Evolutionary conservation across 805 yeast species (phyloP).

Genomic region (Saccharomycopsis javanensis): DNA sequence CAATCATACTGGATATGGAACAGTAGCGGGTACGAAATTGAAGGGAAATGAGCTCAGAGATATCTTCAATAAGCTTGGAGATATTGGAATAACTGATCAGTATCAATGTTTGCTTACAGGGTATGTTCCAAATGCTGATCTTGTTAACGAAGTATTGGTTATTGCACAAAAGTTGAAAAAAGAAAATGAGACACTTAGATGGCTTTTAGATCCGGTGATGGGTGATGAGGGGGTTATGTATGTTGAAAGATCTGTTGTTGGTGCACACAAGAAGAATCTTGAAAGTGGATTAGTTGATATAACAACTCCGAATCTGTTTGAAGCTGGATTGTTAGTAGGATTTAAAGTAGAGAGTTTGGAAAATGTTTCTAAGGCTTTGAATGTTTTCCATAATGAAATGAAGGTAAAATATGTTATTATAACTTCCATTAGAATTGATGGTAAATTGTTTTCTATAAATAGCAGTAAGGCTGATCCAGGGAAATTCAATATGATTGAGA

Average conservation of each 20-base stretch:
- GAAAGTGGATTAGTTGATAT: constrained; percentile 45
- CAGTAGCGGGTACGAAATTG: constrained; percentile 38
- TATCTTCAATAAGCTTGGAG: constrained; percentile 31
- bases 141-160: constrained; percentile 29
- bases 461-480: neutral
- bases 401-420: constrained; percentile 54
- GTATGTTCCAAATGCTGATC: constrained; percentile 49
- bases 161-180: constrained; percentile 32
- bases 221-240: constrained; percentile 70
- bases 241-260: constrained; percentile 50
- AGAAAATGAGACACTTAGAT: constrained; percentile 31
- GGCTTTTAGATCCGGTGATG: constrained; percentile 72
- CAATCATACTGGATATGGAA: constrained; percentile 85
- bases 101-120: constrained; percentile 59
- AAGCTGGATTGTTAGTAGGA: constrained; percentile 62
- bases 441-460: neutral
- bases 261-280: constrained; percentile 44
- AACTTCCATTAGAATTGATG: constrained; percentile 37
- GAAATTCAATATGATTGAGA: constrained; percentile 5
- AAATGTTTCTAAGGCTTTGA: constrained; percentile 38
- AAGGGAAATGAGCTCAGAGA: constrained; percentile 32
- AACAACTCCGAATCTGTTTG: constrained; percentile 88
- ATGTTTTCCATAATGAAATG: constrained; percentile 37
- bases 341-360: constrained; percentile 32
- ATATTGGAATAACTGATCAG: constrained; percentile 23